phyloP scores from a whole-genome alignment of 768 basidiomycete genomes.

The Trichaptum fuscoviolaceum region DNA sequence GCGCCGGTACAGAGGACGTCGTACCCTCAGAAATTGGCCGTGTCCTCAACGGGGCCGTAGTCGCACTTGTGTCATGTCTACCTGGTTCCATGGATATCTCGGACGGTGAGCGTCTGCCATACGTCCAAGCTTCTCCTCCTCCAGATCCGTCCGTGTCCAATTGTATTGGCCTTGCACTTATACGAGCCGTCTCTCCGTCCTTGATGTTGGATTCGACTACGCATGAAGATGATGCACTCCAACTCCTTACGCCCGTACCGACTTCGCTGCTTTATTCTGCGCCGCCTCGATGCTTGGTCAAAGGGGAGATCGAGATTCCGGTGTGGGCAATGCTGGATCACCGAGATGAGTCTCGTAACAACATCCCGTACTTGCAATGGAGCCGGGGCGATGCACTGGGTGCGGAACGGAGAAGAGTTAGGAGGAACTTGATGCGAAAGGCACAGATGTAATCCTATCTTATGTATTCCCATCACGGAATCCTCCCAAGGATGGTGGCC shows the following conservation, averaged over 20 bases:
- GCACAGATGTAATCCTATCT: constrained; percentile 50
- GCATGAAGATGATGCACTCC: constrained; percentile 39
- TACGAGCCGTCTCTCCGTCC: constrained; percentile 49
- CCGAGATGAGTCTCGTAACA: constrained; percentile 47
- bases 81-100: constrained; percentile 33
- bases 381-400: constrained; percentile 68
- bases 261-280: constrained; percentile 34
- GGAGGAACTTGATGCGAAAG: constrained; percentile 84
- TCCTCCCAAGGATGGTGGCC: too few relatives aligned
- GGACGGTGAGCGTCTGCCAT: constrained; percentile 35
- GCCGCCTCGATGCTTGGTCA: constrained; percentile 47
- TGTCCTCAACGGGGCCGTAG: constrained; percentile 76
- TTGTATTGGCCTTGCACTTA: constrained; percentile 73
- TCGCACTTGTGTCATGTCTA: constrained; percentile 62
- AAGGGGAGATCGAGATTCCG: constrained; percentile 86
- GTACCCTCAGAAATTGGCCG: constrained; percentile 58
- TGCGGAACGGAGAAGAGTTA: constrained; percentile 61
- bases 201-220: constrained; percentile 7
- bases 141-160: constrained; percentile 57
- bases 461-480: not conserved
- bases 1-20: constrained; percentile 77
- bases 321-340: constrained; percentile 86
- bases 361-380: constrained; percentile 76
- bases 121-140: constrained; percentile 46
- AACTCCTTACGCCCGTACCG: constrained; percentile 78